Percentiles rank a stretch among this genome's conserved stretches.
These are phyloP conservation scores for Beauveria medogensis DNA, from an alignment of 2,329 filamentous ascomycete species.

Conservation along the genomic window DNA sequence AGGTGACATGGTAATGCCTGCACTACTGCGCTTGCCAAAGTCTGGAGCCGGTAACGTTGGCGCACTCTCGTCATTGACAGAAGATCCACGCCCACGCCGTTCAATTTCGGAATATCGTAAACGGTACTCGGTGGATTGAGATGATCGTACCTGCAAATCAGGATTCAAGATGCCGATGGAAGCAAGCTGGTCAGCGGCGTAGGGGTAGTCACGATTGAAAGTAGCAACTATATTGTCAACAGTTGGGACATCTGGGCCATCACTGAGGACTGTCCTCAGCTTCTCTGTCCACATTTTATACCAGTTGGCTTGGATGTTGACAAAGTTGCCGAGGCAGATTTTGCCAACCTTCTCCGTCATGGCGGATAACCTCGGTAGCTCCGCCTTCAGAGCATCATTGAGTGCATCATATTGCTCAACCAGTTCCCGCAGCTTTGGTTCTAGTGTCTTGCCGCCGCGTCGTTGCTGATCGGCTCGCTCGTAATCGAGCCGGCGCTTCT, in stretches of 20 bases:
- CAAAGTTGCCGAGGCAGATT: conserved; percentile 72
- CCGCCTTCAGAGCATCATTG: conserved; percentile 88
- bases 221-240: conserved; percentile 65
- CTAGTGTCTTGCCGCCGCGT: conserved; percentile 74
- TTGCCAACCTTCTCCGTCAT: conserved; percentile 79
- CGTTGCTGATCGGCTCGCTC: conserved; percentile 72
- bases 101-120: conserved; percentile 41
- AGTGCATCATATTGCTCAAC: conserved; percentile 86
- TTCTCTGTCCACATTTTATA: conserved; percentile 77
- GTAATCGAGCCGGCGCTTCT: conserved; percentile 86
- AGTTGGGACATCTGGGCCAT: conserved; percentile 53
- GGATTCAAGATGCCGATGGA: conserved; percentile 74
- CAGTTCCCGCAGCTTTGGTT: conserved; percentile 75
- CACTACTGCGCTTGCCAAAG: conserved; percentile 57
- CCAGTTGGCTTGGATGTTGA: conserved; percentile 79
- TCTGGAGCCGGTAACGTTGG: conserved; percentile 59
- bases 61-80: conserved; percentile 53
- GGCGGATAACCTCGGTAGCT: conserved; percentile 74
- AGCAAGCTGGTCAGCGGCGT: conserved; percentile 63
- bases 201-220: conserved; percentile 72
- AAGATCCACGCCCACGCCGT: conserved; percentile 49
- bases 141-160: conserved; percentile 50
- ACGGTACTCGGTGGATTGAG: conserved; percentile 48
- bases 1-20: conserved; percentile 56
- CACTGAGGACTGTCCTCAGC: conserved; percentile 64